phyloP scores from a whole-genome alignment of 192 early-diverging fungal species.

The Coemansia furcata region DNA sequence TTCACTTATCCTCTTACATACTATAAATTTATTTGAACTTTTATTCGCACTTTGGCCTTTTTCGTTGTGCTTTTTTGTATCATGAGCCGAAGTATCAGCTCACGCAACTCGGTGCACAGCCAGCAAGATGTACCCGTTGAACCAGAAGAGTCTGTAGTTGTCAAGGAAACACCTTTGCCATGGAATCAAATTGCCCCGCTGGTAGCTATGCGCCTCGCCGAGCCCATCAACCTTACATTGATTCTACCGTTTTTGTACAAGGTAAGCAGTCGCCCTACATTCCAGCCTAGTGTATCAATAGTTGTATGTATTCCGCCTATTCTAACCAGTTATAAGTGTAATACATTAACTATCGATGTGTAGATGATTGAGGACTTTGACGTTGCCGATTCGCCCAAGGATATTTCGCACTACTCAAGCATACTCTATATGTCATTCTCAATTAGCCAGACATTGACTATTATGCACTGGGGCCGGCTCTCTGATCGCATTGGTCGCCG shows the following conservation, averaged over 20 bases:
- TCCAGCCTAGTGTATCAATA: neutral
- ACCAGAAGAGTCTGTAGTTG: neutral
- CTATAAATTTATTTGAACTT: neutral
- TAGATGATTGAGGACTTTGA: conserved; percentile 34
- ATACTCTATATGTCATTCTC: conserved; percentile 54
- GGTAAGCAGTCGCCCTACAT: neutral
- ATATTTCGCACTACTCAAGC: conserved; percentile 71
- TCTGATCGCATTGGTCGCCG: conserved; percentile 80
- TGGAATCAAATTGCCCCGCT: conserved; percentile 33
- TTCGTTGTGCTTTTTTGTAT: neutral
- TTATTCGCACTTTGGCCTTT: neutral
- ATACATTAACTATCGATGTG: neutral
- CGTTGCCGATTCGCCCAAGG: conserved; percentile 64
- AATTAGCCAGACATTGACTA: conserved; percentile 48
- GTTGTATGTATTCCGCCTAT: neutral
- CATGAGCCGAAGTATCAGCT: neutral
- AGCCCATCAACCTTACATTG: conserved; percentile 73
- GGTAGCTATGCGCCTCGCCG: conserved; percentile 51
- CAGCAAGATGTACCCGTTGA: neutral
- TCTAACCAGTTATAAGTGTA: neutral
- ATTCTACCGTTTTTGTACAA: conserved; percentile 58
- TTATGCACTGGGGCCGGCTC: conserved; percentile 65
- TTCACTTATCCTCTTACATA: neutral
- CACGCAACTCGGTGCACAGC: neutral
- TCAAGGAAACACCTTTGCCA: conserved; percentile 47